Evolutionary conservation across 2,329 filamentous ascomycete genomes (phyloP), one percentile per base, ranked within the genome.

Genomic region (Claviceps paspali): DNA sequence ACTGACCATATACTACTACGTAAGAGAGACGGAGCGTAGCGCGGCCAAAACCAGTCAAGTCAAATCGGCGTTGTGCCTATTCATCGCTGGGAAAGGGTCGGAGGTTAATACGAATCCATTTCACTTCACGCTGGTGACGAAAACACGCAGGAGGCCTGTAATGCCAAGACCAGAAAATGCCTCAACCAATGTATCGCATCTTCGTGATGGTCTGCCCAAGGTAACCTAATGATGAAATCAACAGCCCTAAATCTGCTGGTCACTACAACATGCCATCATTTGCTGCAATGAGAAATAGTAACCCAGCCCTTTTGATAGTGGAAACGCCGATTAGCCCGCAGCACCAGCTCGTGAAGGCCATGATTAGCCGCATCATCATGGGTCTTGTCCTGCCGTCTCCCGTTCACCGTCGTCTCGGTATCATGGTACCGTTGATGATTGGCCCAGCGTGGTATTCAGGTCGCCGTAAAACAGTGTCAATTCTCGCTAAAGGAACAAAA

Each of bases 391-490:
- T 10, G 18, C 10, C 38, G 29, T 32, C 1, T 12, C 15, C 32
- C 35, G 3, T 33, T 30, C 22, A 19, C 18, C 10, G 10, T 24
- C n/a, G 36, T 38, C 19, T 15, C 29, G 29, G 40, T 28, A 31
- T 47, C 46, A 56, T 35, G 52, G 46, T 31, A 49, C 44, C 18
- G 52, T 46, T 22, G 55, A 50, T 29, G 50, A 46, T 43, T 59
- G 54, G 35, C 47, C 53, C 38, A 60, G 42, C 7, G 57, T 58
- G 41, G 67, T 69, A 52, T 78, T 73, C 41, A 79, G 56, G 41
- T 79, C 75, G 30, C 65, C 65, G 41, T 79, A 79, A 45, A 73
- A 64, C 32, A 79, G 55, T 6, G 69, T 70, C 41, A 79, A 63
- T 47, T 77, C 73, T 38, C 72, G 62, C 74, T 78, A 43, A 76